Conservation (phyloP, 306 rosid species). For the Delonix regia region DNA sequence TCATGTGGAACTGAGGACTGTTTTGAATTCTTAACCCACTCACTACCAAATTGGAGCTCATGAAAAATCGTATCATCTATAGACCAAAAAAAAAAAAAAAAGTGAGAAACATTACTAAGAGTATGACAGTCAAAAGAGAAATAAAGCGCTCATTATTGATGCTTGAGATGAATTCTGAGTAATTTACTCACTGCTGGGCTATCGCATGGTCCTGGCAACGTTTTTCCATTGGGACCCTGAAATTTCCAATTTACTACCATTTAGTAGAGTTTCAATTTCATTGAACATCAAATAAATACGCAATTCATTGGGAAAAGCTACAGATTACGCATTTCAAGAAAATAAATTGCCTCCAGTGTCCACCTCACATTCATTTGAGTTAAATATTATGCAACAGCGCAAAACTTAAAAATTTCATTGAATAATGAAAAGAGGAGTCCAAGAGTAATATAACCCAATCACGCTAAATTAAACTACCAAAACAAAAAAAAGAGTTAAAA, state of each 20-base stretch:
- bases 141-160: not conserved
- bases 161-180: slow-evolving; percentile 6
- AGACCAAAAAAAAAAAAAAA: not conserved
- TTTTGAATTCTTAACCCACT: slow-evolving; percentile 68
- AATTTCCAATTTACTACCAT: slow-evolving; percentile 7
- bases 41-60: slow-evolving; percentile 85
- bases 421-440: no score
- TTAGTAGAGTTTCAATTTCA: slow-evolving; percentile 21
- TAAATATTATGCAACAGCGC: no score
- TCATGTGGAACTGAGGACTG: slow-evolving; percentile 94
- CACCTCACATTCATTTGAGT: not conserved
- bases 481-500: no score
- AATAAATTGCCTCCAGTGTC: not conserved
- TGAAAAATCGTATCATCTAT: slow-evolving; percentile 86
- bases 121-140: not conserved
- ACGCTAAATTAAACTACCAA: no score
- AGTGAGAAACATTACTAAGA: not conserved
- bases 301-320: not conserved
- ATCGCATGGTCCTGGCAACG: slow-evolving; percentile 82
- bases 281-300: not conserved
- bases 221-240: slow-evolving; percentile 88
- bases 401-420: no score
- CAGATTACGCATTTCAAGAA: not conserved
- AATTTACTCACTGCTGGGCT: slow-evolving; percentile 87
- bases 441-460: no score